Evolutionary conservation across 2,329 filamentous ascomycete genomes (phyloP), one percentile per base, ranked within the genome.

Genomic region (Byssoonygena ceratinophila): DNA sequence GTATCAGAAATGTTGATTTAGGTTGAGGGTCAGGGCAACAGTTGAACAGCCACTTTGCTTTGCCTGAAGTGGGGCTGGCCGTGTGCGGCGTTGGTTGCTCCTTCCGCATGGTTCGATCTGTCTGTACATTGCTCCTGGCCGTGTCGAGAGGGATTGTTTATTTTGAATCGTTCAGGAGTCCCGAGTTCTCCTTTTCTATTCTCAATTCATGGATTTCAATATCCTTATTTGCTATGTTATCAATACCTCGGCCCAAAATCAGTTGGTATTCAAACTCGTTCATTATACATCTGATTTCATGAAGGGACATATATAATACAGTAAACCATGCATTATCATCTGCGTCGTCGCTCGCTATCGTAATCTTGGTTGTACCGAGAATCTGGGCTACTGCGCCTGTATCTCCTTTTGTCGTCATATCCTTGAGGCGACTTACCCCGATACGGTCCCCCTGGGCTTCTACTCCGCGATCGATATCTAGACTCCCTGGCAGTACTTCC

Each of bases 401-500:
- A 51, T 22, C 32, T 45, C 32, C 40, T 55, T 20, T 71, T 66
- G 29, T 67, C 60, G 52, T 73, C 66, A 53, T 61, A 55, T 41
- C 65, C 68, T 55, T 67, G 34, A 3, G 52, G 48, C 12, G 41
- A 29, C 14, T 46, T 61, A 12, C 58, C 63, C 52, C 61, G 58
- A 29, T 60, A 58, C 44, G 56, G 55, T 39, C 61, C 61, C 65
- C 66, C 74, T 48, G 73, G 75, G 55, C 71, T 78, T 55, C 69
- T 71, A 60, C 70, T 74, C 23, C 68, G 65, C 51, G 64, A 65
- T 51, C 61, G 54, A 36, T 54, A 53, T 50, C 61, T 54, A 18
- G 25, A 29, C 54, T 59, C 57, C 52, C 62, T 58, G 18, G 12
- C n/a, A 49, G 60, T 58, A 46, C 12, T 62, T 23, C 74, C 71